phyloP scores from a whole-genome alignment of 192 early-diverging fungal genomes.

The Chytriomyces confervae region DNA sequence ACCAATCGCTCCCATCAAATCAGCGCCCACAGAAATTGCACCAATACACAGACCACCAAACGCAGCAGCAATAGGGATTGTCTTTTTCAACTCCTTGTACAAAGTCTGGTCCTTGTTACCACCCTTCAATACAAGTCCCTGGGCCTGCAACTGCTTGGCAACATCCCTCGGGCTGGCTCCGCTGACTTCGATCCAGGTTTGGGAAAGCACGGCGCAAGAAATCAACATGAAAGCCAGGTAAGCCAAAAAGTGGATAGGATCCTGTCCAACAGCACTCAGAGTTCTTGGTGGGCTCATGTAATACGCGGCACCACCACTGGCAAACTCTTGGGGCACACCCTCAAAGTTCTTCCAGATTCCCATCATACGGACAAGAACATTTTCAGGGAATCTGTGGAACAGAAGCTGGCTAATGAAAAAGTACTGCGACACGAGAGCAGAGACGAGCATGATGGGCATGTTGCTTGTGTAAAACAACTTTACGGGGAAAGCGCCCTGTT shows the following conservation, averaged over 20 bases:
- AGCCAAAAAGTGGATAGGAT: conserved; percentile 94
- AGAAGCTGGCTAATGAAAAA: conserved; percentile 99
- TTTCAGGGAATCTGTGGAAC: conserved; percentile 97
- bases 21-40: conserved; percentile 92
- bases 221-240: conserved; percentile 95
- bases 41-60: conserved; percentile 98
- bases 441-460: conserved; percentile 99
- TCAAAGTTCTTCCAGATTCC: conserved; percentile 97
- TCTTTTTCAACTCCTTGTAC: conserved; percentile 99
- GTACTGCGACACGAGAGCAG: conserved; percentile 93
- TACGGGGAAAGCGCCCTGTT: conserved; percentile 97
- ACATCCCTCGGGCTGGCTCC: conserved; percentile 98
- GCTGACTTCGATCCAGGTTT: conserved; percentile 99
- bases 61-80: conserved; percentile 96
- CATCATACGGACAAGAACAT: conserved; percentile 88
- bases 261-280: conserved; percentile 79
- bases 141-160: conserved; percentile 96
- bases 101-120: conserved; percentile 93
- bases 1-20: conserved; percentile 96
- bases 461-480: conserved; percentile 99
- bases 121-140: conserved; percentile 92
- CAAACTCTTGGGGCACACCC: conserved; percentile 94
- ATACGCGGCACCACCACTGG: conserved; percentile 93
- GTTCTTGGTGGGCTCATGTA: conserved; percentile 98
- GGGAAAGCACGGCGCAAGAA: conserved; percentile 95